Evolutionary conservation across 352 stramenopile genomes (phyloP).

Genomic region (Detonula confervacea): DNA sequence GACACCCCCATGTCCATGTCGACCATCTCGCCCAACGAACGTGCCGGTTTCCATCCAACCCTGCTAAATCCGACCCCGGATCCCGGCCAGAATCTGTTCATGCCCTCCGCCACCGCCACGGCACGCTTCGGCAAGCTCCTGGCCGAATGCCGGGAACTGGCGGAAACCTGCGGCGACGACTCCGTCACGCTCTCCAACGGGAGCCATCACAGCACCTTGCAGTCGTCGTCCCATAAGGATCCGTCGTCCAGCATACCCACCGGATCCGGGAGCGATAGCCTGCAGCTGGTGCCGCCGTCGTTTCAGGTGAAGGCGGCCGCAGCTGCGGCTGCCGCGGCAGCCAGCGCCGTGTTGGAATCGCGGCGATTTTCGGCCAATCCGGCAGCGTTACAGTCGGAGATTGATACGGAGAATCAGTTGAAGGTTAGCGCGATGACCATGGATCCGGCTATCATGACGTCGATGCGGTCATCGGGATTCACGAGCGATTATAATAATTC

Average conservation of each 20-base stretch:
- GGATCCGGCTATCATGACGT: not conserved
- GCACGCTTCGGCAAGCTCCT: constrained; percentile 52
- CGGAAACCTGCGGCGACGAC: constrained; percentile 38
- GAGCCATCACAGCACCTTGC: not conserved
- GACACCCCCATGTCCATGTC: constrained; percentile 42
- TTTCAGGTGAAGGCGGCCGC: constrained; percentile 9
- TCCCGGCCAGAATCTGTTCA: too few species aligned
- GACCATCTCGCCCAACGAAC: constrained; percentile 36
- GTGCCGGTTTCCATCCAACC: not conserved
- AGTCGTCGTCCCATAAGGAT: not conserved
- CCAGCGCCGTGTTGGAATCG: too few species aligned
- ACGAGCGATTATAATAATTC: too few species aligned
- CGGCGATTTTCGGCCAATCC: not conserved
- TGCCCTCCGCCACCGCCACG: constrained; percentile 24
- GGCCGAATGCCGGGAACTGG: constrained; percentile 48
- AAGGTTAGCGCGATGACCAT: too few species aligned
- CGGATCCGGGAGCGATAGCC: not conserved
- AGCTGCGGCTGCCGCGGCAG: not conserved
- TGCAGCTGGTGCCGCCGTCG: not conserved
- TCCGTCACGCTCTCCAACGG: not conserved
- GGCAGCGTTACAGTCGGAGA: constrained; percentile 22
- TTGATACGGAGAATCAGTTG: constrained; percentile 43
- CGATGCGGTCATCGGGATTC: too few species aligned
- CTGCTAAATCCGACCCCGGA: not conserved
- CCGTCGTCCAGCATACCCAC: not conserved